phyloP scores from a whole-genome alignment of 768 basidiomycete species.

The Termitomyces sp. region DNA sequence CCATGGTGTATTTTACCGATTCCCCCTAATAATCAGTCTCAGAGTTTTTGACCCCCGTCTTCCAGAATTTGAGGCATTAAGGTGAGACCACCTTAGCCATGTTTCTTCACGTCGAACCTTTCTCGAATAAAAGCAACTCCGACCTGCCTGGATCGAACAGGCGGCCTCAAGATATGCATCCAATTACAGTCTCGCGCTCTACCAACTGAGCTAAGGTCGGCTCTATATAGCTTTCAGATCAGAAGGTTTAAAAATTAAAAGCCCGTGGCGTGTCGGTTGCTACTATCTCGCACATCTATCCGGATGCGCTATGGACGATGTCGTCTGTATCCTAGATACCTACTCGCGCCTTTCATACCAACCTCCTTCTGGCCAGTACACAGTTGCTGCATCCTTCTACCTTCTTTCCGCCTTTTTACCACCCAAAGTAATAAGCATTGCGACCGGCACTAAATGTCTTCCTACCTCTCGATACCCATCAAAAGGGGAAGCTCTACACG shows the following conservation, averaged over 20 bases:
- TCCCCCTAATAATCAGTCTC: too few relatives aligned
- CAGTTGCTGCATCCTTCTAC: conserved; percentile 59
- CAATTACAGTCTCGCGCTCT: conserved; percentile 44
- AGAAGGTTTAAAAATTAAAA: too few relatives aligned
- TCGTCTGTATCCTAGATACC: conserved; percentile 33
- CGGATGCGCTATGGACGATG: conserved; percentile 12
- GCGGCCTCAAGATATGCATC: conserved; percentile 11
- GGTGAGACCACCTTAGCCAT: too few relatives aligned
- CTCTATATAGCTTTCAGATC: too few relatives aligned
- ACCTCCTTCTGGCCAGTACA: conserved; percentile 56
- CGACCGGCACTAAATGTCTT: conserved; percentile 84
- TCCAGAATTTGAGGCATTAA: too few relatives aligned
- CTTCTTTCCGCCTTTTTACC: conserved; percentile 22
- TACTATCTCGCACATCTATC: background rate
- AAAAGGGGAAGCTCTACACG: conserved; percentile 79
- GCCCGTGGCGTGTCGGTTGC: too few relatives aligned
- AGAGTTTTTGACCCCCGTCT: too few relatives aligned
- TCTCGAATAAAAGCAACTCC: background rate
- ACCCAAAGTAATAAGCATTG: conserved; percentile 62
- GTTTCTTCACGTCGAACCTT: background rate
- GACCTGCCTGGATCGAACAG: conserved; percentile 17
- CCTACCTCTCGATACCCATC: conserved; percentile 57
- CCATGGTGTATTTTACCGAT: too few relatives aligned
- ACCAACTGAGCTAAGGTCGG: conserved; percentile 46
- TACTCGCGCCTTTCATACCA: conserved; percentile 45